Base-by-base conservation (phyloP, 176 grass and related monocot genomes). In the Otatea glauca region DNA sequence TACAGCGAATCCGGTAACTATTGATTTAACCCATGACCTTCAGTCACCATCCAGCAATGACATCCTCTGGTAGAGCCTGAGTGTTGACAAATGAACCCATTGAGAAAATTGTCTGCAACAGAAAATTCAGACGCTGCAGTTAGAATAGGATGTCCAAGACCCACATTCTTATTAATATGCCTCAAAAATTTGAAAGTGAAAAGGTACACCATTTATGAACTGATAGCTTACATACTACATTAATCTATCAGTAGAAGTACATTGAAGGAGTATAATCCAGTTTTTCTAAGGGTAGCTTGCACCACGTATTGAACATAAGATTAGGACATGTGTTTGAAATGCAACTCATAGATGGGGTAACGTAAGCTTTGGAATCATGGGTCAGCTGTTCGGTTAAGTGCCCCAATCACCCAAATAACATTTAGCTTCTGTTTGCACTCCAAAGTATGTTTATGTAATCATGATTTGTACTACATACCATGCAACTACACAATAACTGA, bases 41-140 rank as follows among this genome's bases (percentile, higher is more conserved):
- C 45, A 93, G 88, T 32, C 93, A 86, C 96, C 96, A 98, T 80
- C 96, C 96, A 85, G 83, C 93, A 89, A 98, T 92, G 21, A 95
- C 91, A 83, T 98, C 96, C 77, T 95, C 91, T 78, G 68, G 66
- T 53, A 95, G 75, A 81, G 86, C 91, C 80, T 66, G 80, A 88
- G 93, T 99, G 39, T 92, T 96, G 68, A 89, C 85, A 86, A 99
- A 99, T 75, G 96, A 99, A 83, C 94, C 93, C 88, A 51, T 87
- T 66, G 88, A 87, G 70, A 99, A 99, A 90, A 99, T 81, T 6
- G 86, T 89, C 96, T 99, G 83, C 65, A 78, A 86, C 35, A 84
- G 4, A 81, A 87, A 81, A 35, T 49, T 86, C 23, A 56, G 84
- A 84, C 64, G 50, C 37, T 64, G 44, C 47, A 60, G 48, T 79